Evolutionary conservation across 164 flowering plant species (phyloP).

Genomic region (Annona cherimola): DNA sequence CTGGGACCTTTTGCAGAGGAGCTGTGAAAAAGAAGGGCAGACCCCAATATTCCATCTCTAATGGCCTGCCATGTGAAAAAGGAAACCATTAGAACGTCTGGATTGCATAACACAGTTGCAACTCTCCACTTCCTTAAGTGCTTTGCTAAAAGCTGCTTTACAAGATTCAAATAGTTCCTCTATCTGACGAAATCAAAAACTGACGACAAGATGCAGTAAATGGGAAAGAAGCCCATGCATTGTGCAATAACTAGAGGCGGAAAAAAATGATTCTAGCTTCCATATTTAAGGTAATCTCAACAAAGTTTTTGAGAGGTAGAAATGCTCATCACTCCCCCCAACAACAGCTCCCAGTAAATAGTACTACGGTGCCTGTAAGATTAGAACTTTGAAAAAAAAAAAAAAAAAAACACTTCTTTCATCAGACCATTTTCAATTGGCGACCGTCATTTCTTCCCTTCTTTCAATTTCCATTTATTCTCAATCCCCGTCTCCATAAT

Average conservation of each 20-base stretch:
- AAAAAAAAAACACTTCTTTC: too few species aligned
- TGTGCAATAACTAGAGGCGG: too few species aligned
- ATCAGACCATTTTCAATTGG: too few species aligned
- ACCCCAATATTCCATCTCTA: constrained; percentile 32
- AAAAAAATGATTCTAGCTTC: too few species aligned
- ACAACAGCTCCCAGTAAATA: too few species aligned
- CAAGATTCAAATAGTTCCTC: neutral
- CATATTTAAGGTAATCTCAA: too few species aligned
- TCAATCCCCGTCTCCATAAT: neutral
- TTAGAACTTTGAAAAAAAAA: too few species aligned
- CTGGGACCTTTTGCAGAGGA: constrained; percentile 55
- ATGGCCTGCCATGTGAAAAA: constrained; percentile 35
- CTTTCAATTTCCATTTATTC: neutral
- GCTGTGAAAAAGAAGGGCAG: constrained; percentile 34
- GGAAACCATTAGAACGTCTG: constrained; percentile 1
- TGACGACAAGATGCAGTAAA: neutral
- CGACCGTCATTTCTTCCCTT: too few species aligned
- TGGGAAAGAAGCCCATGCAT: neutral
- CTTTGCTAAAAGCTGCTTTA: neutral
- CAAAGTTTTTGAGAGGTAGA: too few species aligned
- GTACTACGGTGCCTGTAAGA: too few species aligned
- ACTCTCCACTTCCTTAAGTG: neutral
- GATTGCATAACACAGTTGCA: neutral
- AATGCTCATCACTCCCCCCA: too few species aligned
- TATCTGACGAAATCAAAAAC: too few species aligned